Evolutionary conservation across 805 yeast genomes (phyloP).

Genomic region (Ogataea chonburiensis): DNA sequence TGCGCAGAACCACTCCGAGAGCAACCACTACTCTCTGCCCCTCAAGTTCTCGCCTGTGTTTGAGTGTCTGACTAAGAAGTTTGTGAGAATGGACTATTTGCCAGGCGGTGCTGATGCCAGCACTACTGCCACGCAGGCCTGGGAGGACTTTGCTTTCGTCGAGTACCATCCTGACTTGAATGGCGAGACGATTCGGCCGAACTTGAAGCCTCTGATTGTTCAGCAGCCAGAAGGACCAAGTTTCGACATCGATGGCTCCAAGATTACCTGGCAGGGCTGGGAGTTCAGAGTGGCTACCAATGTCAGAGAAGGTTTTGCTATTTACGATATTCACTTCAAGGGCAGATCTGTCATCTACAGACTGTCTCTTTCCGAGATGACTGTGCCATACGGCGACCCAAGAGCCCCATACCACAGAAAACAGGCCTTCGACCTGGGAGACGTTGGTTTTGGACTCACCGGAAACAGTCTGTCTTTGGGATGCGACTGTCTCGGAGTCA

Average conservation of each 20-base stretch:
- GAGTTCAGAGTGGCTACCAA: conserved; percentile 68
- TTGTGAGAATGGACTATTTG: conserved; percentile 69
- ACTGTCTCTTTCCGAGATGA: conserved; percentile 76
- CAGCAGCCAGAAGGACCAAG: conserved; percentile 81
- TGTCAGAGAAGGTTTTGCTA: conserved; percentile 76
- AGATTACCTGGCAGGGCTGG: conserved; percentile 82
- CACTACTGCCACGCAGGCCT: conserved; percentile 52
- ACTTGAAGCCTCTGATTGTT: conserved; percentile 67
- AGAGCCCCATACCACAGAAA: conserved; percentile 81
- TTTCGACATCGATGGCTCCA: conserved; percentile 57
- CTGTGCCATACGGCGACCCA: conserved; percentile 86
- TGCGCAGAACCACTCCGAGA: conserved; percentile 61
- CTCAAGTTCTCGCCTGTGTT: conserved; percentile 73
- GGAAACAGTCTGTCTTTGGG: conserved; percentile 71
- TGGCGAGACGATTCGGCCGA: conserved; percentile 52
- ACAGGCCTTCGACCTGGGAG: conserved; percentile 86
- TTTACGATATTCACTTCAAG: conserved; percentile 70
- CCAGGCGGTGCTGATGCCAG: conserved; percentile 70
- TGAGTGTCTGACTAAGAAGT: conserved; percentile 57
- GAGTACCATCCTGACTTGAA: conserved; percentile 75
- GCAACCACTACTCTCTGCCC: conserved; percentile 75
- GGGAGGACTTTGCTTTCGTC: conserved; percentile 59
- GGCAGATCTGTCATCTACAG: conserved; percentile 77
- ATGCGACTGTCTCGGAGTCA: conserved; percentile 80
- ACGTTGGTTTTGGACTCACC: conserved; percentile 75